Conservation (phyloP, 805 yeast species). For the Candida boleticola region DNA sequence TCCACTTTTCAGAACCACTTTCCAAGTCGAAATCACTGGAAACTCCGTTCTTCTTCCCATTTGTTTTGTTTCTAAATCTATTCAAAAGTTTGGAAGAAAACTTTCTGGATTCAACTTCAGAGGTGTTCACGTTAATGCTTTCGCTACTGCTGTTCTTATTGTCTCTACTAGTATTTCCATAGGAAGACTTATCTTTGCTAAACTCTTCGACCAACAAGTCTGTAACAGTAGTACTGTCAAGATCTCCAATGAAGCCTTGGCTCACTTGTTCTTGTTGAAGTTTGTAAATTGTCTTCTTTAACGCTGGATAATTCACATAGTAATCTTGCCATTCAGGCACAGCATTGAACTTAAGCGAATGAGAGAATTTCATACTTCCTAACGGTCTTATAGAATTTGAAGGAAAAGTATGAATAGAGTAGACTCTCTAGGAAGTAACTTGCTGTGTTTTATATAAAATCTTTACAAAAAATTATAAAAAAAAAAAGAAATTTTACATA, state of each 20-base stretch:
- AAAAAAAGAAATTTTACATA: not conserved
- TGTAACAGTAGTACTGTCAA: slow-evolving; percentile 22
- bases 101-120: not conserved
- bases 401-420: not conserved
- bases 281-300: slow-evolving; percentile 56
- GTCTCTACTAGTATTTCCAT: not conserved
- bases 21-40: not conserved
- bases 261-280: slow-evolving; percentile 43
- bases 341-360: slow-evolving; percentile 49
- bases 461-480: not conserved
- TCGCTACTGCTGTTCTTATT: not conserved
- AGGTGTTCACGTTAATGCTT: not conserved
- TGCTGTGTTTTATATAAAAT: too few relatives aligned
- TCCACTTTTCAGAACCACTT: slow-evolving; percentile 3
- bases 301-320: slow-evolving; percentile 44
- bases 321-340: slow-evolving; percentile 54
- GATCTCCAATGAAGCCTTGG: slow-evolving; percentile 23
- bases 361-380: slow-evolving; percentile 52
- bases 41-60: not conserved
- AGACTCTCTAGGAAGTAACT: too few relatives aligned
- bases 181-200: not conserved
- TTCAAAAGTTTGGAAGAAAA: slow-evolving; percentile 1
- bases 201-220: slow-evolving; percentile 21
- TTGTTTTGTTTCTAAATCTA: not conserved
- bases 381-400: not conserved